Evolutionary conservation across 2,329 filamentous ascomycete genomes (phyloP), one percentile per base, ranked within the genome.

Genomic region (Pseudocercospora fuligena): DNA sequence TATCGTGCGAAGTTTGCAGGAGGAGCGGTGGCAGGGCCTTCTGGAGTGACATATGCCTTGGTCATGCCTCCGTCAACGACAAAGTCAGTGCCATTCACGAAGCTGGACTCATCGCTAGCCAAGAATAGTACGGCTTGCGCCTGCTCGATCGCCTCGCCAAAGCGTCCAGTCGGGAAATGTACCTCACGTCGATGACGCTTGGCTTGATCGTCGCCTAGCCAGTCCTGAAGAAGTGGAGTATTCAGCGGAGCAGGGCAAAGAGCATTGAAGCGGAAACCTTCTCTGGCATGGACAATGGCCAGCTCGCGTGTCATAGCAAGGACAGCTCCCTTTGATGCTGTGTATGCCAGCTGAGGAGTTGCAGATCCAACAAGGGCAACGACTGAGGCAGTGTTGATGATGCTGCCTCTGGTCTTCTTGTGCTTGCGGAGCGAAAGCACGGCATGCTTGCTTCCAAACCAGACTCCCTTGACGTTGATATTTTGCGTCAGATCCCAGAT

Each of bases 391-490:
- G 93, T 97, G 85, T 97, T 97, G 86, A 97, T 94, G 80, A 97
- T 89, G 80, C 90, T 93, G 60, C 88, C 92, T 73, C 86, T 88
- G 53, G 84, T 87, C 88, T 97, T 97, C 63, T 87, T 86, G 84
- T 96, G 85, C 74, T 88, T 89, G 71, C 93, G 90, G 74, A 97
- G 85, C 53, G 92, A 88, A 60, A 94, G 84, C 29, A 97, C 89
- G 6, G 94, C 93, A 79, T 97, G 92, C 86, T 97, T 97, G 86
- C 89, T 90, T 67, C 94, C 94, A 79, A 88, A 97, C 94, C 94
- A 97, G n/a, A 97, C 94, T 51, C 94, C 94, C 87, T 97, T 97
- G 80, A 97, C 94, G 80, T 97, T 97, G 84, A 97, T 96, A 78
- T 88, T 89, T 69, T 97, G 93, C 4, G 94, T 97, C 72, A 97